Evolutionary conservation across 2,329 filamentous ascomycete species (phyloP).

Genomic region (Pestalotiopsis sp.): DNA sequence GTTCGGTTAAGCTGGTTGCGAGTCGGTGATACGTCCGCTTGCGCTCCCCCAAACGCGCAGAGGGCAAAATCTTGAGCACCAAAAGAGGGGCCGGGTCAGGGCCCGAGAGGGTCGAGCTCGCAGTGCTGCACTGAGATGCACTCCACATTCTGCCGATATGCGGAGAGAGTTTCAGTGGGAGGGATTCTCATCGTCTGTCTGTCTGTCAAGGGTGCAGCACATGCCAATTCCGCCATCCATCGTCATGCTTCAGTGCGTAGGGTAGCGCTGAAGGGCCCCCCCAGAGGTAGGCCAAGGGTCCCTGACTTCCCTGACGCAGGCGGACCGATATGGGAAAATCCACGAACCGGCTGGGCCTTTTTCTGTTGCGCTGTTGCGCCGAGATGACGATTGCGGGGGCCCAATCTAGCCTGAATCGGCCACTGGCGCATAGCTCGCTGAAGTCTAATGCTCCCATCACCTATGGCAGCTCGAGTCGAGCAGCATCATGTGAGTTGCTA

Average conservation of each 20-base stretch:
- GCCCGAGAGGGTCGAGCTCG: background rate
- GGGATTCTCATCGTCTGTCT: no score
- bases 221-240: background rate
- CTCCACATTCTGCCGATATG: constrained; percentile 31
- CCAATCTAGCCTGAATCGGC: constrained; percentile 2
- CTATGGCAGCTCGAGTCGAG: background rate
- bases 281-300: background rate
- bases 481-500: background rate
- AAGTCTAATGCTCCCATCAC: background rate
- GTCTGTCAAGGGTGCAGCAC: background rate
- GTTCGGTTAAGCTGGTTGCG: constrained; percentile 15
- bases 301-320: background rate
- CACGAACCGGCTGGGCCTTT: background rate
- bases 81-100: constrained; percentile 19
- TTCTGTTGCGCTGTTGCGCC: background rate
- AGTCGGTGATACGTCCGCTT: constrained; percentile 10
- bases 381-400: constrained; percentile 10
- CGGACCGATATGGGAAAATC: background rate
- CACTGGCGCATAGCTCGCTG: background rate
- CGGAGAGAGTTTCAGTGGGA: constrained; percentile 20
- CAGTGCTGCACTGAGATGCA: no score
- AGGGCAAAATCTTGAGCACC: constrained; percentile 10
- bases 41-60: background rate
- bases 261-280: no score
- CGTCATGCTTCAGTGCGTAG: background rate